phyloP scores from a whole-genome alignment of 306 rosid species.

The Begonia fuchsioides region DNA sequence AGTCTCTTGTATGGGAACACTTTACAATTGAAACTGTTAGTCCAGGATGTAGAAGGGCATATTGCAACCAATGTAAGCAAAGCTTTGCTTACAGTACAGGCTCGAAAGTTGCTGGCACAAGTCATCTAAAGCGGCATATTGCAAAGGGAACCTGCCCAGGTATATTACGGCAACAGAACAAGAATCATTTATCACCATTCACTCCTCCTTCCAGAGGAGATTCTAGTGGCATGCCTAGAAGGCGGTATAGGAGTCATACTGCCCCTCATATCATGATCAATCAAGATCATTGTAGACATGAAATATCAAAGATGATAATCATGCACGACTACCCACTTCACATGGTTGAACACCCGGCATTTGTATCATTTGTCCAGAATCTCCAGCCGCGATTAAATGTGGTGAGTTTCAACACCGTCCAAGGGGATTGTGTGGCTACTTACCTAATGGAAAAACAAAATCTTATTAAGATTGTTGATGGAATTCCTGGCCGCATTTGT shows the following conservation, averaged over 20 bases:
- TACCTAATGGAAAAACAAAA: conserved; percentile 61
- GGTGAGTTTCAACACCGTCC: conserved; percentile 68
- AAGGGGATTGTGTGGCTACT: conserved; percentile 84
- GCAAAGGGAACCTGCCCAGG: conserved; percentile 86
- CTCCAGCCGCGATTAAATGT: conserved; percentile 79
- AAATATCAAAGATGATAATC: conserved; percentile 83
- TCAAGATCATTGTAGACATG: conserved; percentile 72
- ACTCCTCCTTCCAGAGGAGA: conserved; percentile 38
- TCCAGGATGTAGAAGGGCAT: conserved; percentile 83
- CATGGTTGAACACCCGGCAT: conserved; percentile 88
- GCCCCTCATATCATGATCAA: conserved; percentile 46
- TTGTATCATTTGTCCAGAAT: conserved; percentile 67
- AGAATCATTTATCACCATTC: conserved; percentile 31
- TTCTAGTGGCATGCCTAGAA: conserved; percentile 34
- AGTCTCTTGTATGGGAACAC: conserved; percentile 93
- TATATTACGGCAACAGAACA: conserved; percentile 51
- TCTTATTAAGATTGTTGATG: conserved; percentile 41
- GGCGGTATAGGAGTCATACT: conserved; percentile 50
- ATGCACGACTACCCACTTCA: conserved; percentile 97
- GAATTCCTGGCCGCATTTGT: conserved; percentile 71
- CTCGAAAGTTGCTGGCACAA: conserved; percentile 89
- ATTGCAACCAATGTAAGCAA: conserved; percentile 80
- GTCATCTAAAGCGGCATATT: conserved; percentile 93
- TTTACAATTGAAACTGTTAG: conserved; percentile 75
- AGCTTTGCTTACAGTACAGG: conserved; percentile 93